Evolutionary conservation across 2,329 filamentous ascomycete genomes (phyloP).

Genomic region (Aspergillus sp.): DNA sequence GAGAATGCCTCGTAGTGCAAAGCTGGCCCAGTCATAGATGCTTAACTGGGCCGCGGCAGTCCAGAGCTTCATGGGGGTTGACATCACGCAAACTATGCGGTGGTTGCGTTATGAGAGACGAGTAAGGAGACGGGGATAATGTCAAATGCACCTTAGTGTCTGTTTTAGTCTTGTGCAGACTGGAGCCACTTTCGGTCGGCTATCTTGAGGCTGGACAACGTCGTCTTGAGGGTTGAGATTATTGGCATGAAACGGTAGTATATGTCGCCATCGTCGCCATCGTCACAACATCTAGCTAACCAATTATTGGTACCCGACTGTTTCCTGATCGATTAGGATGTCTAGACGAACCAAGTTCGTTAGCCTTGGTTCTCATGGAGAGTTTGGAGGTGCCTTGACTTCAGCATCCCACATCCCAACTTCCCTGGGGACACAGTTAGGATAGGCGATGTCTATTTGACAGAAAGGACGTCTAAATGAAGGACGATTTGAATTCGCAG

Average conservation of each 20-base stretch:
- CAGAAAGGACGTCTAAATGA: background rate
- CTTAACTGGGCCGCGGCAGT: background rate
- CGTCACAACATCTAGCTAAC: conserved; percentile 14
- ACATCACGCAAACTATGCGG: conserved; percentile 22
- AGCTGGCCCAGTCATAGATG: background rate
- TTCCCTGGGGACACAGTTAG: background rate
- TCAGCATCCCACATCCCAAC: background rate
- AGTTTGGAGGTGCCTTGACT: background rate
- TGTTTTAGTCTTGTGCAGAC: background rate
- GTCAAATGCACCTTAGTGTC: background rate
- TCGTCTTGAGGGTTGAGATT: conserved; percentile 9
- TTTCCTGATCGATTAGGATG: background rate
- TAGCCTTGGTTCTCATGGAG: background rate
- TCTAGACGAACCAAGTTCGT: background rate
- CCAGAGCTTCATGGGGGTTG: background rate
- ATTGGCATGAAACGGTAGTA: conserved; percentile 17
- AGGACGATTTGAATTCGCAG: background rate
- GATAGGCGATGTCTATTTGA: background rate
- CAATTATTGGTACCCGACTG: conserved; percentile 10
- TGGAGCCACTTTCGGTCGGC: background rate
- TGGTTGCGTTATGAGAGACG: conserved; percentile 24
- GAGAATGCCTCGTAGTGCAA: background rate
- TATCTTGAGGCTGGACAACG: background rate
- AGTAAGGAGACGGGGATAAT: conserved; percentile 7
- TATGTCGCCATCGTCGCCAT: conserved; percentile 18